Base-by-base conservation (phyloP, 1,284 basidiomycete species). In the Leccinum holopus region DNA sequence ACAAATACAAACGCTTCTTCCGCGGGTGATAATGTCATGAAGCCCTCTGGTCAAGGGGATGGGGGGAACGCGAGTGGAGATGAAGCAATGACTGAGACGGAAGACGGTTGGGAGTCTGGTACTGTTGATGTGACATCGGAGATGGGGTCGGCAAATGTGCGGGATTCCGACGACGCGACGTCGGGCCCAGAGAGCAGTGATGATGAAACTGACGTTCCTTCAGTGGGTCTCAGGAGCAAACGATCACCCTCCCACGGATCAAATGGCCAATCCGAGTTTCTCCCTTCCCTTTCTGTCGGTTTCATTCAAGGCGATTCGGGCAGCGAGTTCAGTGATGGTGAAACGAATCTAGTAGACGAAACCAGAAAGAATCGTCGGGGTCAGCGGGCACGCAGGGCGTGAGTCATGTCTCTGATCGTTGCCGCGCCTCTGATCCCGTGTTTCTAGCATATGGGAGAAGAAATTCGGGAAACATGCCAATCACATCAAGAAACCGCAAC, bases 381-480 rank as follows among this genome's bases (percentile, higher is more conserved):
- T 16, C 96, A 98, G 76, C 80, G 94, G 58, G 96, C 96, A 10
- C 82, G 96, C 61, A 84, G 91, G 79, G 92, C 92, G 93, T 97
- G 76, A 84, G 94, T 89, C 10, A 30, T 35, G 51, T 55, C 3
- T 41, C 10, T 35, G 25, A 3, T 30, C 11, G 35, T 35, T 61
- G 52, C 30, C 30, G 39, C 32, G 51, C 57, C 55, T 61, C 51
- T 67, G 63, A 68, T 39, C 49, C 61, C 54, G 14, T 49, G 16
- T 21, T 5, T 21, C 18, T 69, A 97, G 95, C 1, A 96, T 98
- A 66, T 98, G 95, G 95, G 96, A 97, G 79, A 96, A 95, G 79
- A 98, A 96, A 77, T 98, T 88, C 71, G 96, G 96, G 60, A 86
- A 82, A 66, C 87, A 89, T 64, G 96, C 96, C 12, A 97, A 96